A percentile compares a stretch with the other conserved stretches of the same genome.
Evolutionary conservation across 768 basidiomycete species (phyloP).

Genomic region (Suillus variegatus): DNA sequence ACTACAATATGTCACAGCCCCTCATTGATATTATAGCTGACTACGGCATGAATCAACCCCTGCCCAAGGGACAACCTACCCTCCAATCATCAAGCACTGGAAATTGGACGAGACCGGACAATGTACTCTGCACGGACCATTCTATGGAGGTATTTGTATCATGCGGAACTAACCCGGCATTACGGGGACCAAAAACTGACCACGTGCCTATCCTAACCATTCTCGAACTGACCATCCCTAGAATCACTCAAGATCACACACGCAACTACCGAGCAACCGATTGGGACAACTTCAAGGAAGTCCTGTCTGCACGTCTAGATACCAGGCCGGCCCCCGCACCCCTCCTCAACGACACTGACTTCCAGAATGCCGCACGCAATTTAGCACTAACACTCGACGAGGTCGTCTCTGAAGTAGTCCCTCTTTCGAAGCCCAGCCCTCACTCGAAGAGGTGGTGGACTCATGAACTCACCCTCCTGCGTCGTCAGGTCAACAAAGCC

Average conservation of each 20-base stretch:
- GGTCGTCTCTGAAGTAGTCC: background rate
- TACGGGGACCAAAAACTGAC: background rate
- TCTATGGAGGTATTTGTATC: background rate
- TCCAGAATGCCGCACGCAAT: background rate
- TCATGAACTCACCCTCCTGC: background rate
- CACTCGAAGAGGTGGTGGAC: background rate
- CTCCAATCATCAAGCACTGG: background rate
- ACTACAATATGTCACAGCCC: background rate
- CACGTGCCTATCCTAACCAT: background rate
- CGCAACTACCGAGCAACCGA: background rate
- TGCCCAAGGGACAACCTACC: background rate
- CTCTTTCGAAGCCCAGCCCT: background rate
- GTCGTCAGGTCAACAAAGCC: background rate
- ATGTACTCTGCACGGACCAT: background rate
- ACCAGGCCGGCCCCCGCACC: background rate
- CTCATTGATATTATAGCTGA: background rate
- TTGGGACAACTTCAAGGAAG: background rate
- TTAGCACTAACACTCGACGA: background rate
- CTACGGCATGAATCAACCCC: background rate
- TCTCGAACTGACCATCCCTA: background rate
- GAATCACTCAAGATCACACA: background rate
- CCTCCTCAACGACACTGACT: rapidly evolving
- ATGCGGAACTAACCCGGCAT: background rate
- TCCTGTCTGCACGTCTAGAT: rapidly evolving
- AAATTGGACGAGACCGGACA: background rate